Conservation (phyloP, 805 yeast genomes). For the Candida koratica region DNA sequence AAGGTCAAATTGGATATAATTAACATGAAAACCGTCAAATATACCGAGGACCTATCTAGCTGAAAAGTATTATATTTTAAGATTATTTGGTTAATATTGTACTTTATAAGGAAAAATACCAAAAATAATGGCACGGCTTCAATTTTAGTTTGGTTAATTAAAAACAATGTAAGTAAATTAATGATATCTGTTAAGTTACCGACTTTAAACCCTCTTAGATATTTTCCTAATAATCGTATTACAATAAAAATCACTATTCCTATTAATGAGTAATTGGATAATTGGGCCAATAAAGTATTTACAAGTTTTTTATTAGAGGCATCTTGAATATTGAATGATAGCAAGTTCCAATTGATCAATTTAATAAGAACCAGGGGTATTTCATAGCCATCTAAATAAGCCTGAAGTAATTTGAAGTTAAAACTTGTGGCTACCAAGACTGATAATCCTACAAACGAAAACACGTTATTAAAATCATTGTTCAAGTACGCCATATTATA, state of each 20-base stretch:
- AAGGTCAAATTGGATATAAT: constrained; percentile 72
- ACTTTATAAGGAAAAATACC: constrained; percentile 30
- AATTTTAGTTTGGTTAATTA: constrained; percentile 53
- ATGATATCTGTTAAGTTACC: constrained; percentile 33
- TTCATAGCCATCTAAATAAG: constrained; percentile 49
- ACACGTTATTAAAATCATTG: constrained; percentile 13
- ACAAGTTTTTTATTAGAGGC: constrained; percentile 10
- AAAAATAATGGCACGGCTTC: constrained; percentile 54
- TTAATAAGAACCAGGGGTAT: constrained; percentile 41
- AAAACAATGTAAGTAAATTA: constrained; percentile 35
- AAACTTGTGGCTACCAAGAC: constrained; percentile 44
- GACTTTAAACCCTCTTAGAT: constrained; percentile 20
- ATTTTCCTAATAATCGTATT: constrained; percentile 27
- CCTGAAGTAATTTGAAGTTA: constrained; percentile 53
- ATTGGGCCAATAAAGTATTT: constrained; percentile 14
- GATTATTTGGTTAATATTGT: constrained; percentile 9
- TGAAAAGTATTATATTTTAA: constrained; percentile 1
- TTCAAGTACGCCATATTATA: constrained; percentile 24
- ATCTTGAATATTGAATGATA: constrained; percentile 22
- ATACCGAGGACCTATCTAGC: constrained; percentile 14
- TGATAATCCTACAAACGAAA: constrained; percentile 43
- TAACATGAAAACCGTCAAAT: constrained; percentile 37
- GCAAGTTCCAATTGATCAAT: constrained; percentile 27
- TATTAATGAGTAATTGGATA: constrained; percentile 24
- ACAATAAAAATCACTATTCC: constrained; percentile 28